Evolutionary conservation across 1,284 basidiomycete species (phyloP).

Genomic region (Ustilago xerochloae): DNA sequence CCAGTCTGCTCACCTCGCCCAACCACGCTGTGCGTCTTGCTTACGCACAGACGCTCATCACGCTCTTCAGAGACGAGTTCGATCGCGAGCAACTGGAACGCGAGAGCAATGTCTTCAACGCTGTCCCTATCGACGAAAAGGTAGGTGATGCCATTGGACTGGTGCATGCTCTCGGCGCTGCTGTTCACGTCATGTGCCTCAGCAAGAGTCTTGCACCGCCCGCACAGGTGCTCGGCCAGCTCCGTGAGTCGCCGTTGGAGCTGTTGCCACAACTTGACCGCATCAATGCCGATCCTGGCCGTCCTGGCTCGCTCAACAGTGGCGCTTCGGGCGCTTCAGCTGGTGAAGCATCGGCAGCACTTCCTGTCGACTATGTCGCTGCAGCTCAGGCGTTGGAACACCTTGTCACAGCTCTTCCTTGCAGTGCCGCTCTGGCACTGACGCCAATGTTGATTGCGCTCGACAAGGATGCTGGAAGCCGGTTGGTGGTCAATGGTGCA

Average conservation of each 20-base stretch:
- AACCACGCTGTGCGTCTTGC: conserved; percentile 56
- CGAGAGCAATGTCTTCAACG: conserved; percentile 29
- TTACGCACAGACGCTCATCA: conserved; percentile 57
- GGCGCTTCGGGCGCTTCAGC: conserved; percentile 5
- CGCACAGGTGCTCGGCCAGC: conserved; percentile 18
- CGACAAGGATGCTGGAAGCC: conserved; percentile 73
- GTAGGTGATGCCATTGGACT: conserved; percentile 50
- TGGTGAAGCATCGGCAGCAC: conserved; percentile 57
- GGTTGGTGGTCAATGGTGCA: conserved; percentile 65
- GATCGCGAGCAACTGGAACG: conserved; percentile 33
- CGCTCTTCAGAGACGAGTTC: conserved; percentile 52
- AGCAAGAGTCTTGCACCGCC: conserved; percentile 55
- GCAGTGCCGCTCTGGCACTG: conserved; percentile 79
- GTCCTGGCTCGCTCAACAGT: conserved; percentile 36
- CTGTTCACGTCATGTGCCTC: conserved; percentile 53
- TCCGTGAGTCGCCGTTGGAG: conserved; percentile 66
- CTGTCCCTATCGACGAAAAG: conserved; percentile 34
- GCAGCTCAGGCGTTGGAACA: conserved; percentile 78
- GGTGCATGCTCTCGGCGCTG: conserved; percentile 58
- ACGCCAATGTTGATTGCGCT: conserved; percentile 87
- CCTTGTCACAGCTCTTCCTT: conserved; percentile 78
- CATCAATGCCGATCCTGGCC: conserved; percentile 67
- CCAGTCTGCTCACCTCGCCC: conserved; percentile 51
- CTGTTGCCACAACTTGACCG: conserved; percentile 72
- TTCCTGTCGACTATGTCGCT: conserved; percentile 80